Evolutionary conservation across 225 moss, liverwort and hornwort genomes (phyloP).

Genomic region (Bryum argenteum): DNA sequence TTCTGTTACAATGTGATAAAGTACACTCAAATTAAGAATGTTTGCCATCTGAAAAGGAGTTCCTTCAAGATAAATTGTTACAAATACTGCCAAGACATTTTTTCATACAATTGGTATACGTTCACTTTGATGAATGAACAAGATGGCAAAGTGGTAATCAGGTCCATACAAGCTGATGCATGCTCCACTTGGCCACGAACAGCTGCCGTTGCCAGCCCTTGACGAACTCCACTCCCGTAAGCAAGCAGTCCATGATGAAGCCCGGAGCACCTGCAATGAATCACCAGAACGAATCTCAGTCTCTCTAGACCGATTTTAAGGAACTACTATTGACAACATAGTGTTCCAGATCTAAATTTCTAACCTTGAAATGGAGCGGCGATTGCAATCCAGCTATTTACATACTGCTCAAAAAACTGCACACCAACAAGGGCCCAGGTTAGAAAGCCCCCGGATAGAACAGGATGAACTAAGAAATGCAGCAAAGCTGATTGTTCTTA

Average conservation of each 20-base stretch:
- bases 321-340: neutral
- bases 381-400: constrained; percentile 85
- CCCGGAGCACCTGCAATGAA: constrained; percentile 69
- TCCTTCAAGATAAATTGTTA: too few relatives aligned
- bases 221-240: constrained; percentile 83
- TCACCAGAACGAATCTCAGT: constrained; percentile 20
- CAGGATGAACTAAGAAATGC: neutral
- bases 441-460: neutral
- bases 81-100: neutral
- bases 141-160: neutral
- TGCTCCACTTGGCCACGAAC: constrained; percentile 90
- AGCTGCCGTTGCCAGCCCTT: constrained; percentile 94
- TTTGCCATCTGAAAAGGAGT: too few relatives aligned
- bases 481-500: constrained; percentile 27
- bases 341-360: neutral
- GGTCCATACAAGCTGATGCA: constrained; percentile 80
- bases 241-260: constrained; percentile 80
- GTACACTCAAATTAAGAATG: too few relatives aligned
- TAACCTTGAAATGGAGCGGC: constrained; percentile 86
- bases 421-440: neutral
- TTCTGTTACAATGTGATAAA: too few relatives aligned
- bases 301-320: neutral
- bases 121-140: neutral
- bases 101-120: neutral
- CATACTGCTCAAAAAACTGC: constrained; percentile 83